Conservation (phyloP, 768 basidiomycete genomes). For the Podaxis sp. region DNA sequence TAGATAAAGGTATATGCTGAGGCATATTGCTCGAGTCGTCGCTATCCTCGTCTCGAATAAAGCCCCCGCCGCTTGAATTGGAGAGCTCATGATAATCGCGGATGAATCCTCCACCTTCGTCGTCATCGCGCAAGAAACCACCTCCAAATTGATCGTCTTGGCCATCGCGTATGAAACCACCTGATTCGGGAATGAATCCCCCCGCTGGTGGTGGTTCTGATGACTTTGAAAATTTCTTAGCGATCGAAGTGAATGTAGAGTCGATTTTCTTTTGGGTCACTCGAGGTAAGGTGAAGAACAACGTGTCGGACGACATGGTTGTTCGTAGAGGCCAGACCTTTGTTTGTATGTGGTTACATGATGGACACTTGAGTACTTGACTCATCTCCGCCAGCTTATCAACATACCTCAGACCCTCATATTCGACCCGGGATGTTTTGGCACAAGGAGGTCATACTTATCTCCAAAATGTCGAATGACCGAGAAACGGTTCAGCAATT, state of each 20-base stretch:
- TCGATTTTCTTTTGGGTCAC: slow-evolving; percentile 14
- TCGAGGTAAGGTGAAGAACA: slow-evolving; percentile 9
- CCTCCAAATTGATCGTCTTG: slow-evolving; percentile 12
- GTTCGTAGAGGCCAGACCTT: background rate
- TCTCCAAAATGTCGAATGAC: too few relatives aligned
- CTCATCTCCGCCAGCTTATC: too few relatives aligned
- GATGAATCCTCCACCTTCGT: slow-evolving; percentile 22
- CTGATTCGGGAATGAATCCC: slow-evolving; percentile 8
- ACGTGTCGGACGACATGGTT: slow-evolving; percentile 11
- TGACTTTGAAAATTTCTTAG: background rate
- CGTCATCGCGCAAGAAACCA: slow-evolving; percentile 21
- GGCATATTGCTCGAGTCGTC: slow-evolving; percentile 13
- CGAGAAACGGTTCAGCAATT: too few relatives aligned
- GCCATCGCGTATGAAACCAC: slow-evolving; percentile 13
- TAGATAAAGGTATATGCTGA: slow-evolving; percentile 49
- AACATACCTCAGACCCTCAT: too few relatives aligned
- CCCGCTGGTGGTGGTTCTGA: background rate
- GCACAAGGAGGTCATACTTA: too few relatives aligned
- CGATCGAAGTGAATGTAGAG: slow-evolving; percentile 13
- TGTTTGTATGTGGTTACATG: background rate
- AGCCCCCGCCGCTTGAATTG: slow-evolving; percentile 28
- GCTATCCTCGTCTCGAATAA: slow-evolving; percentile 25
- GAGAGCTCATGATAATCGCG: background rate
- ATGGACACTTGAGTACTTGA: background rate
- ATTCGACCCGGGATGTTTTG: too few relatives aligned